phyloP scores from a whole-genome alignment of 2,329 filamentous ascomycete genomes.

The Samsoniella hepiali region DNA sequence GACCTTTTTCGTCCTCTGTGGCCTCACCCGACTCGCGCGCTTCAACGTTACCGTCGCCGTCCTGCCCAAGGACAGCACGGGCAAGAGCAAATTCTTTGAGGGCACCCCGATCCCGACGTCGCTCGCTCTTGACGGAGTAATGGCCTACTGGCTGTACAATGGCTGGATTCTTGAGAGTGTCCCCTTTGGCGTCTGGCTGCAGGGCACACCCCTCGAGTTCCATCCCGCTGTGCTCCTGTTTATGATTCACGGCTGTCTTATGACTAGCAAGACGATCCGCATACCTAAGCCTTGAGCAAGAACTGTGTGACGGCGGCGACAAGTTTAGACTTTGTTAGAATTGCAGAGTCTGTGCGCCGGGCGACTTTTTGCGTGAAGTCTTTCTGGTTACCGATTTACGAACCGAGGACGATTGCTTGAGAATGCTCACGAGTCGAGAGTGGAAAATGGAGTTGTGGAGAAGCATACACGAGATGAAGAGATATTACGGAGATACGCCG shows the following conservation, averaged over 20 bases:
- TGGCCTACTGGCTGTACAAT: conserved; percentile 84
- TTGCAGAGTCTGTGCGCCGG: not conserved
- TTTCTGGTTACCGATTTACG: conserved; percentile 4
- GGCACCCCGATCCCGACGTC: conserved; percentile 94
- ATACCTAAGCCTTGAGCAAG: conserved; percentile 77
- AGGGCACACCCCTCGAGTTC: conserved; percentile 70
- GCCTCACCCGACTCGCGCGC: conserved; percentile 85
- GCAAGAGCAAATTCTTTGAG: conserved; percentile 95
- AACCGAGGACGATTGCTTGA: not conserved
- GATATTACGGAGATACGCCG: not conserved
- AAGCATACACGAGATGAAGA: not conserved
- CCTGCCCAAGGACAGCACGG: conserved; percentile 85
- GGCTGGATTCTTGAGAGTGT: conserved; percentile 76
- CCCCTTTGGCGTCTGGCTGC: conserved; percentile 68
- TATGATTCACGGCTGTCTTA: conserved; percentile 82
- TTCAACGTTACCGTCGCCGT: conserved; percentile 95
- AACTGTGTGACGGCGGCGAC: not conserved
- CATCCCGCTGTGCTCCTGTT: conserved; percentile 82
- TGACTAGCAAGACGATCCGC: conserved; percentile 93
- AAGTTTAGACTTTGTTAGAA: not conserved
- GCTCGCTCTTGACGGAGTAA: conserved; percentile 72
- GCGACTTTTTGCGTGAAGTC: not conserved
- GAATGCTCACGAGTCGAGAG: not conserved
- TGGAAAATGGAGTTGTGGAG: not conserved
- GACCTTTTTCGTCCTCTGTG: conserved; percentile 89